Percentiles rank a stretch among this genome's conserved stretches.
Evolutionary conservation across 176 grass and related monocot genomes (phyloP).

Genomic region (Cenchrus purpureus): DNA sequence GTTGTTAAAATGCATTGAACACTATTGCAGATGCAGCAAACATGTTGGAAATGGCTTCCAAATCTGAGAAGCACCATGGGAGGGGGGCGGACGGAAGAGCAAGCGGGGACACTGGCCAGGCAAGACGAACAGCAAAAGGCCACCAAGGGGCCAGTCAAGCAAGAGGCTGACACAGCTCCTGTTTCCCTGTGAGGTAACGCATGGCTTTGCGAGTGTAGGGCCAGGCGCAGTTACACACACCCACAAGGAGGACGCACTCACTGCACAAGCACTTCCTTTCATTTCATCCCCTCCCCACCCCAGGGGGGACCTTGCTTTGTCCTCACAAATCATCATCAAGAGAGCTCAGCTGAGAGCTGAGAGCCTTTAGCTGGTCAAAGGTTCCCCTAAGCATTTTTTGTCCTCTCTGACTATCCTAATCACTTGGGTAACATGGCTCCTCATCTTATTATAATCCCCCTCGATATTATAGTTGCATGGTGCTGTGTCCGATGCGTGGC

Average conservation of each 20-base stretch:
- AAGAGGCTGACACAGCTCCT: constrained; percentile 75
- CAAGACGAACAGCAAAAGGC: constrained; percentile 69
- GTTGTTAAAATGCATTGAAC: not conserved
- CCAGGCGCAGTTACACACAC: constrained; percentile 38
- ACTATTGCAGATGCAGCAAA: constrained; percentile 34
- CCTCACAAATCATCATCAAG: constrained; percentile 46
- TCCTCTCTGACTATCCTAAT: constrained; percentile 62
- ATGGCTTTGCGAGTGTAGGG: constrained; percentile 62
- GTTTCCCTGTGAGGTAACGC: constrained; percentile 77
- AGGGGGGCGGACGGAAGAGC: not conserved
- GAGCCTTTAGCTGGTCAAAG: constrained; percentile 73
- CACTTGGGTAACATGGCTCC: constrained; percentile 53
- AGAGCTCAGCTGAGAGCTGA: constrained; percentile 17
- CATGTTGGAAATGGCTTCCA: constrained; percentile 26
- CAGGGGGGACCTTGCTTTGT: constrained; percentile 45
- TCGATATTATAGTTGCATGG: constrained; percentile 52
- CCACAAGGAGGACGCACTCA: constrained; percentile 52
- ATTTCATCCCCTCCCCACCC: not conserved
- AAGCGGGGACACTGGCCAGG: constrained; percentile 44
- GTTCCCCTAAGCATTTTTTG: constrained; percentile 81
- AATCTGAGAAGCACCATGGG: constrained; percentile 41
- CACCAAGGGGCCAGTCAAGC: constrained; percentile 60
- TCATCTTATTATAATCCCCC: constrained; percentile 41
- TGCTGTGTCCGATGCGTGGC: constrained; percentile 50
- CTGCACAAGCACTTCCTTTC: constrained; percentile 42